These are phyloP conservation scores for Sporothrix schenckii DNA, from an alignment of 2,329 filamentous ascomycete genomes.

Conservation along the genomic window DNA sequence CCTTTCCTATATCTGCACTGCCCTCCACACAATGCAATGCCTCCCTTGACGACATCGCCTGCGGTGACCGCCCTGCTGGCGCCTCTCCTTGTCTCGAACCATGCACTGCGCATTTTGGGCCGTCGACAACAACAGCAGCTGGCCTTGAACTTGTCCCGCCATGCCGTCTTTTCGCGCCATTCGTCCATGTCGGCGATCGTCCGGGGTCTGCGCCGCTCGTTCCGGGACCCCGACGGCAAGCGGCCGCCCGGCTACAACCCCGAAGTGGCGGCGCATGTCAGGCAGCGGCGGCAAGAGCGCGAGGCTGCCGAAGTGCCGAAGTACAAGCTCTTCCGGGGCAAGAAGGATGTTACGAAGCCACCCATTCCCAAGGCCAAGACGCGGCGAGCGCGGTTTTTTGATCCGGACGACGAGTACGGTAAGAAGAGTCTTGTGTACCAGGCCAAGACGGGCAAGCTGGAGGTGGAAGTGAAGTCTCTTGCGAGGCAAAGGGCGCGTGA, in stretches of 20 bases:
- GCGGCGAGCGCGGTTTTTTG: conserved; percentile 56
- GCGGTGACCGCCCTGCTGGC: conserved; percentile 22
- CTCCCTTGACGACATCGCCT: conserved; percentile 27
- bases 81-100: conserved; percentile 1
- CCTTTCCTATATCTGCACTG: too few relatives aligned
- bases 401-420: conserved; percentile 54
- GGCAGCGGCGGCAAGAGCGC: conserved; percentile 39
- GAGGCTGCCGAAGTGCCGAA: conserved; percentile 38
- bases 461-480: conserved; percentile 41
- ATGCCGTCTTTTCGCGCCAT: conserved; percentile 19
- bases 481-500: neutral
- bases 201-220: conserved; percentile 35
- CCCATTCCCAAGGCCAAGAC: conserved; percentile 49
- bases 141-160: neutral
- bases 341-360: conserved; percentile 56
- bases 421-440: conserved; percentile 61
- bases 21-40: conserved; percentile 22
- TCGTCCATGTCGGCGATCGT: conserved; percentile 38
- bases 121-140: neutral
- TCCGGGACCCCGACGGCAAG: conserved; percentile 37
- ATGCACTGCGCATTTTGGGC: conserved; percentile 1
- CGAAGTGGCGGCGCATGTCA: conserved; percentile 38
- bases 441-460: conserved; percentile 52
- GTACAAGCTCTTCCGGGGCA: conserved; percentile 51
- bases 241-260: conserved; percentile 30